Conservation (phyloP, 495 filamentous ascomycete species). For the Lentithecium fluviatile region DNA sequence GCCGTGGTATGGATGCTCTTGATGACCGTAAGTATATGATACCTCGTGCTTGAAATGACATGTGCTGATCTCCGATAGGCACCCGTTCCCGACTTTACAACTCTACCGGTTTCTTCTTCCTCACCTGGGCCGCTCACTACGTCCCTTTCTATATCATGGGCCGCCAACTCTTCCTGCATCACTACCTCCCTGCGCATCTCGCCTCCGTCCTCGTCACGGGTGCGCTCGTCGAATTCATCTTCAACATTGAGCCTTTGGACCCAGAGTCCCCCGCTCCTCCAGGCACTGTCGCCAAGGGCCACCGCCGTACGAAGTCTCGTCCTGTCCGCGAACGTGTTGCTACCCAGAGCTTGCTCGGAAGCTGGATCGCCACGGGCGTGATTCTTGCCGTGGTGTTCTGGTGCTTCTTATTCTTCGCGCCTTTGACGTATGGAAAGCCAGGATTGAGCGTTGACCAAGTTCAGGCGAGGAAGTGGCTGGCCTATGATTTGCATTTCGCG, state of each 20-base stretch:
- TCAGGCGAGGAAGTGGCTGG: slow-evolving; percentile 85
- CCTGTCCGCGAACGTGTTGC: slow-evolving; percentile 78
- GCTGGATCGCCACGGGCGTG: slow-evolving; percentile 73
- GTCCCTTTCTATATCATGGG: slow-evolving; percentile 75
- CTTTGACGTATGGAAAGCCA: slow-evolving; percentile 91
- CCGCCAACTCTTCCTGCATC: slow-evolving; percentile 71
- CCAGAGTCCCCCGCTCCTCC: slow-evolving; percentile 45
- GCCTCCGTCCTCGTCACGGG: slow-evolving; percentile 91
- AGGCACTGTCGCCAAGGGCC: slow-evolving; percentile 51
- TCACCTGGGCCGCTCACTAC: slow-evolving; percentile 75
- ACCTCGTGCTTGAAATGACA: slow-evolving; percentile 9
- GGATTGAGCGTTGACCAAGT: slow-evolving; percentile 84
- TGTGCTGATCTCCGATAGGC: slow-evolving; percentile 49
- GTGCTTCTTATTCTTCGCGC: slow-evolving; percentile 89
- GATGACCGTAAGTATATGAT: slow-evolving; percentile 75
- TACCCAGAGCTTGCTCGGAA: slow-evolving; percentile 69
- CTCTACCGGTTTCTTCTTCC: slow-evolving; percentile 97
- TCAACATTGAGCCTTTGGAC: slow-evolving; percentile 76
- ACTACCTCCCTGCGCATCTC: slow-evolving; percentile 84
- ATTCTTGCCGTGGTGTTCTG: slow-evolving; percentile 68
- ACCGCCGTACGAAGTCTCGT: slow-evolving; percentile 56
- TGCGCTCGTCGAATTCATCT: slow-evolving; percentile 95
- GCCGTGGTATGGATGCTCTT: slow-evolving; percentile 88
- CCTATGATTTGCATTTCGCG: slow-evolving; percentile 97
- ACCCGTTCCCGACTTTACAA: slow-evolving; percentile 94